Base-by-base conservation (phyloP, 768 basidiomycete species). In the Mycena galopus region DNA sequence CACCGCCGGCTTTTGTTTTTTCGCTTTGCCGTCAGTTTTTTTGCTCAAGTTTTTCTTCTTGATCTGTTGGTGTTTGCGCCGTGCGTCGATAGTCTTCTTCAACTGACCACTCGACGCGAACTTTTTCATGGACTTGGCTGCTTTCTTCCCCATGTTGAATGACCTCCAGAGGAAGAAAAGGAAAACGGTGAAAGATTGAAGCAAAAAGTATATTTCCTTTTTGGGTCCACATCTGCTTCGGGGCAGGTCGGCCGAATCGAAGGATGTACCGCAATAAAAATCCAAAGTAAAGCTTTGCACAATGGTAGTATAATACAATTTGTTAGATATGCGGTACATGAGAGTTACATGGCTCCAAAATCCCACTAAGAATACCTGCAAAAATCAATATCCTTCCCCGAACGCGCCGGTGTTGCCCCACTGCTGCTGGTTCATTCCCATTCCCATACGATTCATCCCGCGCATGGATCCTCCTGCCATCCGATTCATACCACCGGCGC, bases 81-180 rank as follows among this genome's bases (percentile, higher is more conserved):
- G 87, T 7, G 91, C 88, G 76, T 95, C 88, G 61, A 99, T 98
- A 23, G 91, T 90, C 75, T 94, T 93, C 78, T 95, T 95, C 64
- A 99, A 90, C 78, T 93, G 92, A 1, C 97, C 97, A 69, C 94
- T 95, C 4, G 94, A 86, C 11, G 92, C 94, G 76, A 97, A 97
- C 83, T 97, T 96, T 79, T 92, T 91, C 14, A 93, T 93, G 0
- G 94, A 90, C 82, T 97, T 97, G 44, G 89, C 83, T 23, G 91
- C 89, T 76, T 93, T 95, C 76, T 83, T 86, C 14, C 83, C 86
- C 86, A 87, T 87, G 10, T 60, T 21, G 37, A 11, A 17, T 53
- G 16, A 16, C 33, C 33, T 35, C 7, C 33, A 6, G 33, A 35
- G 33, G n/a, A 35, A 6, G 33, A 35, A 35, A 35, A 35, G 12